Base-by-base conservation (phyloP, 176 grass and related monocot genomes). In the Raddia guianensis region DNA sequence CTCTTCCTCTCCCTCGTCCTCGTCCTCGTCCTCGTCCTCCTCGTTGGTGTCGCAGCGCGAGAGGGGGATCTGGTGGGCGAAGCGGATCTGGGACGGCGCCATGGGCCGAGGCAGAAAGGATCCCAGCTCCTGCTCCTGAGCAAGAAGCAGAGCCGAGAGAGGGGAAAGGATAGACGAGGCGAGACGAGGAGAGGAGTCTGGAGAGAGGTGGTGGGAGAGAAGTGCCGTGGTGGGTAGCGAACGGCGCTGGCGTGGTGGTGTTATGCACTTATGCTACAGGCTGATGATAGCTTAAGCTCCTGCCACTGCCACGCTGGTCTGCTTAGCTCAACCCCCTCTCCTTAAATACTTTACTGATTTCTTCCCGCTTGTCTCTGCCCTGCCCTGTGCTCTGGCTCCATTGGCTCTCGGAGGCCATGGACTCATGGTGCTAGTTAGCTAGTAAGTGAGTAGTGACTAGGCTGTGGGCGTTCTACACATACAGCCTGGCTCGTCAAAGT, bases 11-110 rank as follows among this genome's bases (percentile, higher is more conserved):
- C 84, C 86, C 0, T 83, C 86, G 0, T 87, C 87, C 0, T 85
- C 80, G 0, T 85, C 70, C 0, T 78, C 85, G 0, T 89, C 91
- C 8, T 88, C 69, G 4, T 92, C 78, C 6, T 90, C 85, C 7
- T 73, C 78, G 44, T 90, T 87, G 69, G 83, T 78, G 51, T 84
- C 94, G 32, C 67, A 87, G 76, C 2, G 74, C 35, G 76, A 57
- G 11, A 81, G 75, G 32, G 90, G 75, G 56, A 78, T 66, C 79
- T 89, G 91, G 86, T 89, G 74, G 50, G 72, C 80, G 63, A 92
- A 88, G 83, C 77, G 86, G 82, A 93, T 83, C 77, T 87, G 91
- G 57, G 90, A 86, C 53, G 86, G 89, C 50, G 86, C 90, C 96
- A 99, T 99, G 61, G 4, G 54, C 45, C 6, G 12, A 44, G 37